These are phyloP conservation scores for Arthrobotrys iridis DNA, from an alignment of 2,329 filamentous ascomycete genomes.

Conservation along the genomic window DNA sequence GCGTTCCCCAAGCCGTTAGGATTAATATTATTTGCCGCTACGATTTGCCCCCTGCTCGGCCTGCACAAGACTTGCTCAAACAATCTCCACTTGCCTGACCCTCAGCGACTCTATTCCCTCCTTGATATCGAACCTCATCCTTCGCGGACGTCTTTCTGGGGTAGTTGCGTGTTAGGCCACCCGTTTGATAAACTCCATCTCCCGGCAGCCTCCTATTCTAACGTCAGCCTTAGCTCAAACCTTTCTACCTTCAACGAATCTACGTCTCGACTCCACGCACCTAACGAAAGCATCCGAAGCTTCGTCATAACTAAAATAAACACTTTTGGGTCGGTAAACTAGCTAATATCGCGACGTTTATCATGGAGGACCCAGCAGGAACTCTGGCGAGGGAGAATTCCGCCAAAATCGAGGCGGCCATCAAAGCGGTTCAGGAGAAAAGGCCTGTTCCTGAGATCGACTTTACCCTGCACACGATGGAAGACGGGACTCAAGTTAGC, in stretches of 20 bases:
- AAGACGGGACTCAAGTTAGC: constrained; percentile 94
- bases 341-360: constrained; percentile 30
- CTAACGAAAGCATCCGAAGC: neutral
- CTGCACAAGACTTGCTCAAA: constrained; percentile 36
- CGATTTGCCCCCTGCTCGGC: constrained; percentile 42
- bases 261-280: neutral
- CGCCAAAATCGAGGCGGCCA: constrained; percentile 82
- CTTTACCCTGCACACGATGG: constrained; percentile 98
- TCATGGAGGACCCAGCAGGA: constrained; percentile 57
- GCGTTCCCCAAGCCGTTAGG: constrained; percentile 30
- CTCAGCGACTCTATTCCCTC: neutral
- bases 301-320: neutral
- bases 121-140: neutral
- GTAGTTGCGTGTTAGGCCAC: constrained; percentile 25
- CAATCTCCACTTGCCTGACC: constrained; percentile 20
- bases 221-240: constrained; percentile 36
- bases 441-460: constrained; percentile 97
- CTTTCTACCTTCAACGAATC: neutral
- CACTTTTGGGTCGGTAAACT: neutral
- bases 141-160: constrained; percentile 9
- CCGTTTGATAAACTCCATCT: constrained; percentile 13
- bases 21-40: constrained; percentile 42
- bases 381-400: constrained; percentile 58
- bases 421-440: constrained; percentile 92
- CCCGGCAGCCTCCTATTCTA: constrained; percentile 26